Evolutionary conservation across 2,329 filamentous ascomycete genomes (phyloP).

Genomic region (Trichoderma oligosporum): DNA sequence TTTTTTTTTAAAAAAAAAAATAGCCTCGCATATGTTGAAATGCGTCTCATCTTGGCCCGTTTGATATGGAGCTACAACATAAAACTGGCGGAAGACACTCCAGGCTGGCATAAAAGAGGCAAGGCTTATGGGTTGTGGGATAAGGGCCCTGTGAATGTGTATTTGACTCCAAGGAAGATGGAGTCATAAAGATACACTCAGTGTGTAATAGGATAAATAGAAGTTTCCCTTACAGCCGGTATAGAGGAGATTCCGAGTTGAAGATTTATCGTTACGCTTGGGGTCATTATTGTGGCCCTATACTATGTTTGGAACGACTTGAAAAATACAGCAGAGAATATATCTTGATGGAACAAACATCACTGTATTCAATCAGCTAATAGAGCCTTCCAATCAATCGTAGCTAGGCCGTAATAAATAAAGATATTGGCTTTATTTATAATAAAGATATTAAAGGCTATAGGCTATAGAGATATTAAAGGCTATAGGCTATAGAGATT

Average conservation of each 20-base stretch:
- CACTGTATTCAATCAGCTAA: no score
- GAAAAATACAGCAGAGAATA: neutral
- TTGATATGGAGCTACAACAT: constrained; percentile 31
- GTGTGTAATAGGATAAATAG: no score
- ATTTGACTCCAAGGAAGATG: constrained; percentile 11
- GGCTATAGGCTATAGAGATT: no score
- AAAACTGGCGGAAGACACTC: constrained; percentile 23
- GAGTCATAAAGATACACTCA: neutral
- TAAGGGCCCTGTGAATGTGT: constrained; percentile 14
- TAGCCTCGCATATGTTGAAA: constrained; percentile 33
- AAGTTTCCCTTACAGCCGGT: no score
- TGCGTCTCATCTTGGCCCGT: constrained; percentile 29
- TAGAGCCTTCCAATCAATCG: no score
- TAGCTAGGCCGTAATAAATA: no score
- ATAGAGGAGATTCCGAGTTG: no score
- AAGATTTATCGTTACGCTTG: no score
- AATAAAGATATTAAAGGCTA: no score
- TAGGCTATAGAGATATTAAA: no score
- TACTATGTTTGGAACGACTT: neutral
- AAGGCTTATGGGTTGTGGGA: constrained; percentile 15
- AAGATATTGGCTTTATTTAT: no score
- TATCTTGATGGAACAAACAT: neutral
- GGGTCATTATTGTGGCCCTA: neutral
- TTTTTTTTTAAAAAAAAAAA: neutral
- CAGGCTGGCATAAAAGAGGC: constrained; percentile 10